Evolutionary conservation across 768 basidiomycete genomes (phyloP), one percentile per base, ranked within the genome.

Genomic region (Coprinopsis sp.): DNA sequence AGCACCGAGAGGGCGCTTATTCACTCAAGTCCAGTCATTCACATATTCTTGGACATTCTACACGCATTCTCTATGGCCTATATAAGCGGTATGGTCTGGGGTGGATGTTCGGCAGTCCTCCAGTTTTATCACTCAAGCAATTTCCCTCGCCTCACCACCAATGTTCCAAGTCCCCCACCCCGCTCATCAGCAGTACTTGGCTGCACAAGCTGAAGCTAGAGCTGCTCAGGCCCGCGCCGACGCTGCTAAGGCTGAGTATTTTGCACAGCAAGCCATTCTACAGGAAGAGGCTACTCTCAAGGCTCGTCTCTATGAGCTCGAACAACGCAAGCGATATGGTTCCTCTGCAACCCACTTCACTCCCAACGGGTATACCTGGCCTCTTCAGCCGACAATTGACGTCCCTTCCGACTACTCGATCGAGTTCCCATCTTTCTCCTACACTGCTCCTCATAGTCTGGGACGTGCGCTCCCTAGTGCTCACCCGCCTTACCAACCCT

Each of bases 181-280:
- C 31, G 56, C 66, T 27, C 64, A 66, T 19, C 60, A 67, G 19
- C 63, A 58, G 22, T 71, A 72, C 50, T 53, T 69, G 22, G 60
- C 63, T 34, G 67, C 70, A 21, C 53, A 70, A 19, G 66, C 68
- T 8, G 58, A 64, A 45, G 64, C 63, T 16, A 60, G 62, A 47
- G 61, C 66, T 37, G 68, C 70, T 5, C 66, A 70, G 52, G 61
- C 61, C 12, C 39, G 21, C 21, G 65, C 64, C n/a, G 60, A 60
- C 46, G 61, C 65, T 37, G 68, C 69, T 2, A 66, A 70, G 52
- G 61, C 60, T 14, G 64, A 69, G 33, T 68, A 66, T 30, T 54
- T 71, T 27, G 63, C 64, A 30, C 63, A 60, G 4, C 57, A 69
- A 38, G 62, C 64, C 24, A 49, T 54, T 6, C 62, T 55, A 33